Evolutionary conservation across 1,284 basidiomycete species (phyloP).

Genomic region (Lentinula novae-zelandiae): DNA sequence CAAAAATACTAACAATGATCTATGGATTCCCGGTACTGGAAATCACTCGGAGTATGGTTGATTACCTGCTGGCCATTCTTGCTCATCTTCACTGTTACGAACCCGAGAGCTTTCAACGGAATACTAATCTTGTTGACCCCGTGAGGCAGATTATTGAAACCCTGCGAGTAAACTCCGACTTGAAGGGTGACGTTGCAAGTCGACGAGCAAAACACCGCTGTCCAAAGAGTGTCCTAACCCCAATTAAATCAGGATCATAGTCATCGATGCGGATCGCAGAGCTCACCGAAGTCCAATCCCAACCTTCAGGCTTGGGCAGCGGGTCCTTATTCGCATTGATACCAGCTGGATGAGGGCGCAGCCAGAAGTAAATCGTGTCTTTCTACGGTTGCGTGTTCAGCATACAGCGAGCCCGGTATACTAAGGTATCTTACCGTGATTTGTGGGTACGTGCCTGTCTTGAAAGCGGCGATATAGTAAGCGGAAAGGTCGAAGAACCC

Average conservation of each 20-base stretch:
- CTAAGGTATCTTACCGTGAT: slow-evolving; percentile 36
- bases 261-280: background rate
- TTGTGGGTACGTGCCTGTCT: slow-evolving; percentile 57
- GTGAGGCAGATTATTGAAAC: slow-evolving; percentile 27
- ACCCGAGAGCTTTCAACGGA: background rate
- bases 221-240: slow-evolving; percentile 41
- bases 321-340: slow-evolving; percentile 36
- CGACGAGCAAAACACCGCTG: slow-evolving; percentile 44
- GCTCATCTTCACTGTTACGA: slow-evolving; percentile 1
- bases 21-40: background rate
- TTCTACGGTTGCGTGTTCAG: slow-evolving; percentile 22
- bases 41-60: slow-evolving; percentile 1
- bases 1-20: background rate
- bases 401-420: slow-evolving; percentile 1
- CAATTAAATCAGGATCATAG: slow-evolving; percentile 19
- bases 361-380: slow-evolving; percentile 61
- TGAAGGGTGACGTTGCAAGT: slow-evolving; percentile 46
- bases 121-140: slow-evolving; percentile 34
- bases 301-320: slow-evolving; percentile 36
- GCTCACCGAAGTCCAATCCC: slow-evolving; percentile 35
- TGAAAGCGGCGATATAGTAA: slow-evolving; percentile 61
- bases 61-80: slow-evolving; percentile 6
- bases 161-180: slow-evolving; percentile 30
- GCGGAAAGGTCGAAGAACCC: slow-evolving; percentile 42
- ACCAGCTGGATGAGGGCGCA: slow-evolving; percentile 51